Base-by-base conservation (phyloP, 2,329 filamentous ascomycete species). In the Botrytis squamosa region DNA sequence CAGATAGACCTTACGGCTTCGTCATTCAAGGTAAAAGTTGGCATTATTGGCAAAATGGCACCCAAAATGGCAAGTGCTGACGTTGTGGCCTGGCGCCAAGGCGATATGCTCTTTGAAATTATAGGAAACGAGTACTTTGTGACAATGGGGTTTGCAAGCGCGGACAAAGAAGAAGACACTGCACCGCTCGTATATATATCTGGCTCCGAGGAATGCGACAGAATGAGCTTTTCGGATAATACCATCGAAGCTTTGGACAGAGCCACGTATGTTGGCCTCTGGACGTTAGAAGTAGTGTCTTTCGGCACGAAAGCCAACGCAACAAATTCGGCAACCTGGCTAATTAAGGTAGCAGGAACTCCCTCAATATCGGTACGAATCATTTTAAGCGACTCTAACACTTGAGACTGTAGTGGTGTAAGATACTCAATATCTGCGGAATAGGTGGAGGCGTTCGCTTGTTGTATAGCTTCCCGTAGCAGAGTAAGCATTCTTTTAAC, bases 181-280 rank as follows among this genome's bases (percentile, higher is more conserved):
- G 93, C 90, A 1, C 90, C 90, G 63, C 89, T 90, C 1, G 84
- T 84, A 79, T 95, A 94, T 0, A 97, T 88, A 52, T 92, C 89
- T n/a, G 84, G 80, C 38, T 92, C 89, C 0, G 84, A 81, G 0
- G 89, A 87, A 75, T 93, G 90, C 25, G 85, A 83, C 6, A 89
- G 82, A 5, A 92, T 84, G 3, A 93, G 83, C 0, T 83, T 84
- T 76, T 92, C 86, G 2, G 97, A 82, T 64, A 94, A 88, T 3
- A 86, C 84, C 87, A 97, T 96, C 74, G 92, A 90, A 33, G 89
- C 89, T 81, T 96, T 97, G 1, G 95, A 94, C 80, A 98, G 88
- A 49, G 96, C 95, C 72, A 99, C 90, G 80, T 94, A 98, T 0
- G 94, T 97, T 10, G 93, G 92, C 73, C 89, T 89, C 69, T 81